Percentiles rank a stretch among this genome's conserved stretches.
Conservation (phyloP, 441 rosid species). For the Populus trichocarpa region DNA sequence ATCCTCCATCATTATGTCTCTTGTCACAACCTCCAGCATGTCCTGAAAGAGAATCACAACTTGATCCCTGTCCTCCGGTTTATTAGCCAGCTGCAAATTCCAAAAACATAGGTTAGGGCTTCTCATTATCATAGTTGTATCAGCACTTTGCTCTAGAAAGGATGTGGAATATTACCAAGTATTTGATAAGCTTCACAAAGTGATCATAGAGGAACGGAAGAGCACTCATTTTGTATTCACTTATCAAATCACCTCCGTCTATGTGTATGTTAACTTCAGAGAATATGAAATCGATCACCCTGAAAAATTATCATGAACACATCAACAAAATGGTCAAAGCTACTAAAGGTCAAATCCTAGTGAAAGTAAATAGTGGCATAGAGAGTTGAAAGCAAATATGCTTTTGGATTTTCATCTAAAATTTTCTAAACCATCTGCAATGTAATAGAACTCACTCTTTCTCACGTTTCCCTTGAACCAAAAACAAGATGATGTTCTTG, state of each 20-base stretch:
- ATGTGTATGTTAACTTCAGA: conserved; percentile 61
- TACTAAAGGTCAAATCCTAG: conserved; percentile 10
- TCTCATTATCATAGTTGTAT: conserved; percentile 6
- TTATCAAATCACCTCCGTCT: conserved; percentile 36
- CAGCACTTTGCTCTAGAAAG: background rate
- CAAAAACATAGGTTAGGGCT: conserved; percentile 12
- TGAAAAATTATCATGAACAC: conserved; percentile 26
- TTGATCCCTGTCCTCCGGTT: conserved; percentile 73
- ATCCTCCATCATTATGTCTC: conserved; percentile 90
- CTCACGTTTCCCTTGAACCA: conserved; percentile 81
- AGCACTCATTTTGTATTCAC: conserved; percentile 77
- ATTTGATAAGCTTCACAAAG: conserved; percentile 77
- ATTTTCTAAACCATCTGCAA: conserved; percentile 2
- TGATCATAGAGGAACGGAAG: conserved; percentile 59
- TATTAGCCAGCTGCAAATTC: conserved; percentile 62
- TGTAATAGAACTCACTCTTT: conserved; percentile 48
- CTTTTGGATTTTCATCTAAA: conserved; percentile 5
- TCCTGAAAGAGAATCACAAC: conserved; percentile 97
- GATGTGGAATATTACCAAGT: conserved; percentile 55
- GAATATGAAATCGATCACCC: conserved; percentile 76
- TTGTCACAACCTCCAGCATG: conserved; percentile 95
- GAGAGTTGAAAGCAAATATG: conserved; percentile 1
- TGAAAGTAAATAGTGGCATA: conserved; percentile 10
- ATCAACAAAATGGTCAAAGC: conserved; percentile 4
- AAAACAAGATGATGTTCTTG: conserved; percentile 60